Conservation (phyloP, 306 rosid genomes). For the Sphenostylis stenocarpa region DNA sequence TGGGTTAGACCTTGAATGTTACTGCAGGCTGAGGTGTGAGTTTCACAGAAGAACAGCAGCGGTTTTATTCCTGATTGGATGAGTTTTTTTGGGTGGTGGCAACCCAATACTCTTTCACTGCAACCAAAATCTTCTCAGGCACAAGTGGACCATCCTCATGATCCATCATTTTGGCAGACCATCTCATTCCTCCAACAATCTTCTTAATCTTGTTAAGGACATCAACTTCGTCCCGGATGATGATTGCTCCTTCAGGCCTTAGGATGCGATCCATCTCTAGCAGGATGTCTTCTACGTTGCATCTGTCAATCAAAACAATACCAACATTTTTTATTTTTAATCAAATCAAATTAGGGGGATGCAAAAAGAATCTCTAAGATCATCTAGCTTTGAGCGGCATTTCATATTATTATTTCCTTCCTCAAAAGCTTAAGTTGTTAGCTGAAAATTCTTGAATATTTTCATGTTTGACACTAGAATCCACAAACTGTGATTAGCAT, state of each 20-base stretch:
- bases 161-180: constrained; percentile 85
- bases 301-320: constrained; percentile 51
- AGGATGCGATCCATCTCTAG: constrained; percentile 93
- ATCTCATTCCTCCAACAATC: constrained; percentile 83
- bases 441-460: neutral
- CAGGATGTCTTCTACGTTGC: constrained; percentile 80
- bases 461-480: neutral
- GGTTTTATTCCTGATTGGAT: constrained; percentile 36
- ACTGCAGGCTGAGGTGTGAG: neutral
- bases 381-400: too few species aligned
- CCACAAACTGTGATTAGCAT: neutral
- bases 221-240: constrained; percentile 81
- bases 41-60: neutral
- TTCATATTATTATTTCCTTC: too few species aligned
- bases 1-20: constrained; percentile 22
- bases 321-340: too few species aligned
- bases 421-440: neutral
- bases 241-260: constrained; percentile 81
- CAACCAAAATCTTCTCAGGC: constrained; percentile 82
- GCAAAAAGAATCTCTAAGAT: too few species aligned
- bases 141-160: constrained; percentile 94
- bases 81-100: constrained; percentile 49
- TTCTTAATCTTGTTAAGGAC: constrained; percentile 72
- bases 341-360: too few species aligned
- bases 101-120: constrained; percentile 83